phyloP scores from a whole-genome alignment of 2,329 filamentous ascomycete species.

The Coleophoma eucalyptorum region DNA sequence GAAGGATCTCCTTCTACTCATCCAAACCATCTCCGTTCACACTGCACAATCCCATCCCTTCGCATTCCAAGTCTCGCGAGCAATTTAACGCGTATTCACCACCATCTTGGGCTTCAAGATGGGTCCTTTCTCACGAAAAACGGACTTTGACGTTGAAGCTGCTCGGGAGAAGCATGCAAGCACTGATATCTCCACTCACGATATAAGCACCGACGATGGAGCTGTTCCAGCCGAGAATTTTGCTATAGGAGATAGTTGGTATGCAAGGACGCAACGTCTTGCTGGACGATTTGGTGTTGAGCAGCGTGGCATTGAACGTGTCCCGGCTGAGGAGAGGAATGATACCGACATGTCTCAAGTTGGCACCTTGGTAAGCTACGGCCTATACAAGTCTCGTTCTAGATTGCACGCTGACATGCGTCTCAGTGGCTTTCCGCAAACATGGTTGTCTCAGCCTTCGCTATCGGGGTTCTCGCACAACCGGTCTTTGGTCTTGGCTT shows the following conservation, averaged over 20 bases:
- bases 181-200: constrained; percentile 8
- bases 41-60: too few relatives aligned
- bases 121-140: constrained; percentile 9
- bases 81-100: neutral
- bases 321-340: constrained; percentile 65
- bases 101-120: neutral
- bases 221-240: constrained; percentile 56
- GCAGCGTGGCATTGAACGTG: constrained; percentile 71
- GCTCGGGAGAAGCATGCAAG: constrained; percentile 8
- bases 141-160: constrained; percentile 21
- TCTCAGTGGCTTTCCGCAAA: constrained; percentile 71
- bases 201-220: constrained; percentile 18
- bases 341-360: constrained; percentile 64
- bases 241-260: constrained; percentile 48
- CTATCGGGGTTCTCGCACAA: constrained; percentile 68
- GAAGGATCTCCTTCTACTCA: too few relatives aligned
- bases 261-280: constrained; percentile 57
- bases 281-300: constrained; percentile 66
- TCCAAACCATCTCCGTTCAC: too few relatives aligned
- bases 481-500: constrained; percentile 69
- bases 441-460: constrained; percentile 73
- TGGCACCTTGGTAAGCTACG: constrained; percentile 61
- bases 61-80: neutral
- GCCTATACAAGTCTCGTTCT: neutral
- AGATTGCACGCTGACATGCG: neutral